These are phyloP conservation scores for Ganoderma sp. DNA, from an alignment of 1,284 basidiomycete species.

Conservation along the genomic window DNA sequence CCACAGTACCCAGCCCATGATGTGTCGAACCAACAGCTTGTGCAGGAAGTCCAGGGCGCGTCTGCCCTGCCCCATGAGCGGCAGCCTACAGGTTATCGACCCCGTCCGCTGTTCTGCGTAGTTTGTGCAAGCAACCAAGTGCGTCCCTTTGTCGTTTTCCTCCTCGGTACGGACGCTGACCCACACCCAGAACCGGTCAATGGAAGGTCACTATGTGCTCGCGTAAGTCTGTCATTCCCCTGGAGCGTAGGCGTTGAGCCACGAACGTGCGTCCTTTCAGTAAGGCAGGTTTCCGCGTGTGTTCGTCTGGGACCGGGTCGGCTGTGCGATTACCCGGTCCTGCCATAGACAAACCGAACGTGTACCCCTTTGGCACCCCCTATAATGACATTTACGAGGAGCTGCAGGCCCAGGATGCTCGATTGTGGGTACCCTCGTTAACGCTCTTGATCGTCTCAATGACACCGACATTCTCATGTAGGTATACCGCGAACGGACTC, in stretches of 20 bases:
- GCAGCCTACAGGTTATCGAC: constrained; percentile 51
- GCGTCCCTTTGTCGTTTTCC: constrained; percentile 35
- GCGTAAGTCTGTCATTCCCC: constrained; percentile 58
- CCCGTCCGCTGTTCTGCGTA: constrained; percentile 89
- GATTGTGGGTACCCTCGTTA: constrained; percentile 62
- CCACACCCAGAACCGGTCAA: constrained; percentile 86
- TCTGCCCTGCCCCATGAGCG: constrained; percentile 21
- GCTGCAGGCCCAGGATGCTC: constrained; percentile 84
- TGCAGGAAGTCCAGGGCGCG: constrained; percentile 38
- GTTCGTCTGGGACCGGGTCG: constrained; percentile 96
- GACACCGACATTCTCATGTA: constrained; percentile 40
- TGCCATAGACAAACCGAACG: constrained; percentile 97
- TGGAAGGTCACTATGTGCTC: constrained; percentile 96
- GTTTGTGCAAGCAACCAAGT: constrained; percentile 99
- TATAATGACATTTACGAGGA: constrained; percentile 97
- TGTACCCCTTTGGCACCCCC: constrained; percentile 97
- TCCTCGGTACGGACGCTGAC: constrained; percentile 10
- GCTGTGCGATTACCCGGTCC: constrained; percentile 96
- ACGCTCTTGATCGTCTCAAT: constrained; percentile 25
- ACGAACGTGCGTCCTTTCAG: constrained; percentile 44
- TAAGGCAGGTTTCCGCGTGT: constrained; percentile 89
- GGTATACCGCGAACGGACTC: constrained; percentile 96
- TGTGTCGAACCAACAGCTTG: constrained; percentile 37
- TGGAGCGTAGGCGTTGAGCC: neutral
- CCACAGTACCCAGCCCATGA: constrained; percentile 37